Conservation (phyloP, 495 filamentous ascomycete genomes). For the Friedmanniomyces endolithicus region DNA sequence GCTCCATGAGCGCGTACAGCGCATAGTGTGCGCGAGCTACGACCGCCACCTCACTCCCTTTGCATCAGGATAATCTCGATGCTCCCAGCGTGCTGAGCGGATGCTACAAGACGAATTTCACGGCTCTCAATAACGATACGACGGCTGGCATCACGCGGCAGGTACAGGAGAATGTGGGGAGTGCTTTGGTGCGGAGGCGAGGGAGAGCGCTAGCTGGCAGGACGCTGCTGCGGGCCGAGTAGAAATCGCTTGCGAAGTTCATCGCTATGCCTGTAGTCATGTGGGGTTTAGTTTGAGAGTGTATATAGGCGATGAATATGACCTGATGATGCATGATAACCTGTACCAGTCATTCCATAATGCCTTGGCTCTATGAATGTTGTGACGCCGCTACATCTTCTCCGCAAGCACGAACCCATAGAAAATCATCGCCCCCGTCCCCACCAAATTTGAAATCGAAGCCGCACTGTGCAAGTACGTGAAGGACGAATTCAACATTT, state of each 20-base stretch:
- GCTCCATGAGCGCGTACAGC: neutral
- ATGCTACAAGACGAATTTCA: neutral
- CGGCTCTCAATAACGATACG: neutral
- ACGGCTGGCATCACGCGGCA: neutral
- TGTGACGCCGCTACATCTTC: constrained; percentile 30
- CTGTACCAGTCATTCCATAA: no score
- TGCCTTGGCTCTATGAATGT: no score
- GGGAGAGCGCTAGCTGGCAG: neutral
- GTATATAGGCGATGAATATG: neutral
- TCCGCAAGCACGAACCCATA: constrained; percentile 63
- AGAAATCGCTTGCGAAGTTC: neutral
- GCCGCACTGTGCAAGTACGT: constrained; percentile 64
- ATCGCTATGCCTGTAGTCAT: neutral
- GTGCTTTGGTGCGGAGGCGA: neutral
- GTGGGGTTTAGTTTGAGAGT: neutral
- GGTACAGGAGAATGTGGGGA: neutral
- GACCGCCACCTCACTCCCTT: neutral
- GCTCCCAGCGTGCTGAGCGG: neutral
- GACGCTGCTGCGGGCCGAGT: neutral
- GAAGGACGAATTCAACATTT: constrained; percentile 67
- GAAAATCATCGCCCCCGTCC: constrained; percentile 49
- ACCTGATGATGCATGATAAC: neutral
- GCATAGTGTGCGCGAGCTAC: constrained; percentile 7
- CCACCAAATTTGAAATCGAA: constrained; percentile 58
- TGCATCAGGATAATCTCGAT: neutral